Evolutionary conservation across 257 asterid genomes (phyloP), one percentile per base, ranked within the genome.

Genomic region (Solanum appendiculatum): DNA sequence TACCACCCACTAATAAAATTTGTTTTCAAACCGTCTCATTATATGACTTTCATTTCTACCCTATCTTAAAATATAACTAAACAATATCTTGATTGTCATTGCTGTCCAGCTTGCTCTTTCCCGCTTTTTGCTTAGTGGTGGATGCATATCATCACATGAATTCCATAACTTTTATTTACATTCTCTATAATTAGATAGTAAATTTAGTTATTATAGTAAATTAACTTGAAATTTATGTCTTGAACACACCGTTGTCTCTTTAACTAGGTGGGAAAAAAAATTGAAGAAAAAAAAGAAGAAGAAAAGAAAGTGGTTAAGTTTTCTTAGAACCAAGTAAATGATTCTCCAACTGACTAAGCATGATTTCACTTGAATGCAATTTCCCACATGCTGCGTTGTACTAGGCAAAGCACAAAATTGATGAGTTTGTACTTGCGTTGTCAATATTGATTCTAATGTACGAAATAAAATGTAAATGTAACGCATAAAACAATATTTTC

Each of bases 261-360:
- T 16, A 1, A 69, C n/a, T 69, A 0, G 40, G 40, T 69, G 77
- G 63, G 0, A 20, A 20, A 54, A 16, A n/a, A n/a, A n/a, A n/a
- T n/a, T n/a, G n/a, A n/a, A n/a, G n/a, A n/a, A n/a, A n/a, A 27
- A 6, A 4, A 29, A 14, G 21, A 27, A 27, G 11, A 3, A 29
- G 20, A 64, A 27, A 0, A 18, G 21, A 15, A 66, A 66, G 78
- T 33, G 42, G 42, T 7, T 18, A 70, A 18, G 25, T 27, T 33
- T 70, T 70, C 44, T 9, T 34, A 33, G 44, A 70, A 34, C 46
- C 15, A 9, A 72, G 46, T 11, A 34, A 34, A 74, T 15, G 90
- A 88, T 90, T 85, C 82, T 66, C 82, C 51, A 86, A 63, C 83
- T 54, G 80, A 89, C 42, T 69, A 69, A 40, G 74, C 82, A 39